Evolutionary conservation across 1,284 basidiomycete species (phyloP).

Genomic region (Acaromyces ingoldii): DNA sequence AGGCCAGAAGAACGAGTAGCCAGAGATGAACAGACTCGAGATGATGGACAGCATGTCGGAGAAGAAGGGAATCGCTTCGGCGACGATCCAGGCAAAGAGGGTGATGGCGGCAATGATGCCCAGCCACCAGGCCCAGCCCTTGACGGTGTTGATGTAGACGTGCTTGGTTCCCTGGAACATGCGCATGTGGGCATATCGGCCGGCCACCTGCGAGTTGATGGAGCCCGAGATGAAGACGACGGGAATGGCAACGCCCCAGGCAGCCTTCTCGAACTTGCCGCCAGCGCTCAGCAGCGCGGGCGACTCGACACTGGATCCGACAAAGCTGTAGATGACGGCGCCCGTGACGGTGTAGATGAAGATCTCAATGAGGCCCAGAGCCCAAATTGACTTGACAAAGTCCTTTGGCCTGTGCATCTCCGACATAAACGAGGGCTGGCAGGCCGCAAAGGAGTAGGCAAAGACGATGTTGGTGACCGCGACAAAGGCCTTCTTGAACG

Average conservation of each 20-base stretch:
- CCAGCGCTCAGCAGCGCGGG: conserved; percentile 35
- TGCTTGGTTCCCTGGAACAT: conserved; percentile 33
- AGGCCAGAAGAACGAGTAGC: conserved; percentile 38
- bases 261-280: conserved; percentile 32
- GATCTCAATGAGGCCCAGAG: conserved; percentile 36
- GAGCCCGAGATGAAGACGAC: conserved; percentile 44
- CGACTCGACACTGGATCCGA: conserved; percentile 26
- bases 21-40: conserved; percentile 22
- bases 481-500: not conserved
- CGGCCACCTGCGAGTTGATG: conserved; percentile 41
- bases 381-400: conserved; percentile 35
- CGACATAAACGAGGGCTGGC: conserved; percentile 37
- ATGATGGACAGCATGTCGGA: conserved; percentile 26
- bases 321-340: conserved; percentile 37
- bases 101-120: conserved; percentile 14
- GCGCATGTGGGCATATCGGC: conserved; percentile 29
- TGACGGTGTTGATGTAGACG: conserved; percentile 34
- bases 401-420: conserved; percentile 40
- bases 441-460: conserved; percentile 43
- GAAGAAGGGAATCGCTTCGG: conserved; percentile 38
- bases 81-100: conserved; percentile 29
- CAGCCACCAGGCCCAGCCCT: conserved; percentile 36
- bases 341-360: conserved; percentile 43
- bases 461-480: conserved; percentile 39
- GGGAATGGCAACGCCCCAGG: conserved; percentile 36